phyloP scores from a whole-genome alignment of 2,329 filamentous ascomycete species.

The Fonsecaea erecta region DNA sequence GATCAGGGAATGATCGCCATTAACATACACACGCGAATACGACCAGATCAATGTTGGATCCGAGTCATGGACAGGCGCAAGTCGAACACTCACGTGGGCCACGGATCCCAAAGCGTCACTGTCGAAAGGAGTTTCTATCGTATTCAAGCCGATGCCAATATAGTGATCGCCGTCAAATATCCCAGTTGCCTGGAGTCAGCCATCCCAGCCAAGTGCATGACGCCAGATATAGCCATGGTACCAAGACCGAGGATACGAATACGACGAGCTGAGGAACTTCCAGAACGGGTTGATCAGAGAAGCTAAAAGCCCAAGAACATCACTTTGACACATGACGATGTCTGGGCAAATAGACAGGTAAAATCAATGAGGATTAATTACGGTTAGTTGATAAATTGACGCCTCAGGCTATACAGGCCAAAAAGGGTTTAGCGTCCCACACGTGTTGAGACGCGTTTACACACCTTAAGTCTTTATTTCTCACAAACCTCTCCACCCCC shows the following conservation, averaged over 20 bases:
- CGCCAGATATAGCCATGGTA: not conserved
- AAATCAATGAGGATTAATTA: not conserved
- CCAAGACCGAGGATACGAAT: constrained; percentile 21
- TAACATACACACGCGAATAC: not conserved
- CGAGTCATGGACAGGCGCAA: not conserved
- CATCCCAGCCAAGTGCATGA: constrained; percentile 6
- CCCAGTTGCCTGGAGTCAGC: constrained; percentile 20
- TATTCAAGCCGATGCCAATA: not conserved
- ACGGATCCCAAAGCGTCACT: not conserved
- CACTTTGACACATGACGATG: not conserved
- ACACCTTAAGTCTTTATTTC: not conserved
- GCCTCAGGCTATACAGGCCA: not conserved
- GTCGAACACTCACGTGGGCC: not conserved
- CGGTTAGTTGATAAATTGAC: not conserved
- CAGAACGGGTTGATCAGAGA: not conserved
- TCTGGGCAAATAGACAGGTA: not conserved
- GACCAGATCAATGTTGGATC: not conserved
- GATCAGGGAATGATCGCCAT: not conserved
- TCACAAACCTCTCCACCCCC: too few species aligned
- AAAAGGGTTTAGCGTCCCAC: not conserved
- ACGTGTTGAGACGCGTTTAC: not conserved
- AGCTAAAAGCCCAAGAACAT: not conserved
- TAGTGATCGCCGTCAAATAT: not conserved
- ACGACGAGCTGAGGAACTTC: constrained; percentile 4
- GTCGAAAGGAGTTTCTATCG: not conserved